Base-by-base conservation (phyloP, 2,329 filamentous ascomycete genomes). In the Fusarium domesticum region DNA sequence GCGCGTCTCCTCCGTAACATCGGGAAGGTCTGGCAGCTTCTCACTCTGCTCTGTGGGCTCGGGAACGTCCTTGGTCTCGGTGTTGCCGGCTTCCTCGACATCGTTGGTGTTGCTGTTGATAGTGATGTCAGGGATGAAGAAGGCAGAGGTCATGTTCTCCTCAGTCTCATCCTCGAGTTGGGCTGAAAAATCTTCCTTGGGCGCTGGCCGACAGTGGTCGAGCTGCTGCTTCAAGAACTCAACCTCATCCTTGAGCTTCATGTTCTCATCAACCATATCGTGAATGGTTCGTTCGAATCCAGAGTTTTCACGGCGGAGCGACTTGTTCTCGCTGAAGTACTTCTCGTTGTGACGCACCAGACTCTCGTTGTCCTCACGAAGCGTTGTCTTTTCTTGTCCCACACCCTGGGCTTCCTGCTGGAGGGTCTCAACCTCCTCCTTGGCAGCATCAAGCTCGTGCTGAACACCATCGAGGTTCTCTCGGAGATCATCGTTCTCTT, bases 81-180 rank as follows among this genome's bases (percentile, higher is more conserved):
- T 62, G 18, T 61, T 57, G 17, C 66, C 64, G 8, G 39, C 39
- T 18, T 42, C 44, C 14, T 54, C 51, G 11, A 50, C 42, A 6
- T 52, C 51, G 6, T 43, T 40, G 6, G 51, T 53, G 42, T 71
- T 69, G 4, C 65, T 69, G 43, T 76, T 71, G 25, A 79, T 67
- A 2, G 77, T 81, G 48, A 80, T 80, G 50, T 81, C 78, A 17
- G 78, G 76, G 44, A 81, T 67, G 53, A 81, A 78, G 54, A 80
- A 75, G 4, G 75, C 77, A 6, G 78, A 81, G 0, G 77, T 80
- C 73, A 80, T 78, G 50, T 79, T 77, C 31, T 79, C 75, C 37
- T 72, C 71, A 6, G 64, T 68, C 42, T 66, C 63, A 1, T 68
- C 65, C 4, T 69, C 65, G 2, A 66, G 53, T 11, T 57, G 62